A percentile compares a stretch with the other conserved stretches of the same genome.
Conservation (phyloP, 371 early-diverging fungal genomes). For the Mortierella sp. region DNA sequence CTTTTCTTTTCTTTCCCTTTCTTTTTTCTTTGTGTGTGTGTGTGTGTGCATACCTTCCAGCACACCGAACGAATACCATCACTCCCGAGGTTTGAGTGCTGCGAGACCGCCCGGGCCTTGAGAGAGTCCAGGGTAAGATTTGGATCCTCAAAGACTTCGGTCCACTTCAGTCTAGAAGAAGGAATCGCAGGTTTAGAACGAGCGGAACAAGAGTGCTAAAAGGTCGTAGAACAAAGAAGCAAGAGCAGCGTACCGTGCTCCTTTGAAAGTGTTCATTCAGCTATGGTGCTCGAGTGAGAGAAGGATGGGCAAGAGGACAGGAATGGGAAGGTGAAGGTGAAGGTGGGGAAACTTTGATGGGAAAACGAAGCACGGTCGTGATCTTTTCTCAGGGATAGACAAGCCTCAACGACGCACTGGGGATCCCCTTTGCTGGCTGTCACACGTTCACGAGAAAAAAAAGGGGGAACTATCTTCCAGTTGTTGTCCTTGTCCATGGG, state of each 20-base stretch:
- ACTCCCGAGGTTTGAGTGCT: slow-evolving; percentile 30
- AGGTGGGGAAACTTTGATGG: neutral
- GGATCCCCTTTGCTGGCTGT: no score
- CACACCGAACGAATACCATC: slow-evolving; percentile 58
- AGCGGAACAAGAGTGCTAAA: neutral
- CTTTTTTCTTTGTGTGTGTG: no score
- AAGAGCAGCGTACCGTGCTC: slow-evolving; percentile 32
- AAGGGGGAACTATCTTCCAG: no score
- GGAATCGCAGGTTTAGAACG: neutral
- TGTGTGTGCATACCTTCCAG: slow-evolving; percentile 62
- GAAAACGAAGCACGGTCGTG: neutral
- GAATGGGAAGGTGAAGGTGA: neutral
- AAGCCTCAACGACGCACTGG: no score
- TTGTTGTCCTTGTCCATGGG: no score
- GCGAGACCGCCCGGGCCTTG: slow-evolving; percentile 41
- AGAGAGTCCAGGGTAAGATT: slow-evolving; percentile 35
- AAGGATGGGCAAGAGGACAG: neutral
- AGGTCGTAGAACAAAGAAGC: neutral
- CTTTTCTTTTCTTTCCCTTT: neutral
- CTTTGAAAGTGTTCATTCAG: slow-evolving; percentile 52
- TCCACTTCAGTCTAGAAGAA: slow-evolving; percentile 37
- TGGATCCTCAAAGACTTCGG: slow-evolving; percentile 52
- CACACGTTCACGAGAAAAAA: no score
- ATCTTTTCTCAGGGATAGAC: no score
- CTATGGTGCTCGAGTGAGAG: neutral